phyloP scores from a whole-genome alignment of 805 yeast genomes.

The Yamadazyma akitaensis region DNA sequence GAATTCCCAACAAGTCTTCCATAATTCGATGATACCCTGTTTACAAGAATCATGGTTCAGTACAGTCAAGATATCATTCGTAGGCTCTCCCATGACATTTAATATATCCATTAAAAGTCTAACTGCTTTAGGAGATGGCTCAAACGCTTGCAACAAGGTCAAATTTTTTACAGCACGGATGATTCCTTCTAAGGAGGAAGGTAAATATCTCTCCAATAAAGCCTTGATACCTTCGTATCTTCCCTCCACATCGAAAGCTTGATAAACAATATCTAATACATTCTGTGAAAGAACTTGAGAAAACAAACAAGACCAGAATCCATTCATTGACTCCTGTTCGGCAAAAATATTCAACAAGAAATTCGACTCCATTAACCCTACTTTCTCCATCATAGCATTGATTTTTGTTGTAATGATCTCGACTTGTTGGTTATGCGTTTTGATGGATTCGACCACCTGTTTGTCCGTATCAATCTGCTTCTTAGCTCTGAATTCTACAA shows the following conservation, averaged over 20 bases:
- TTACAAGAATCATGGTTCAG: background rate
- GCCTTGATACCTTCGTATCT: constrained; percentile 70
- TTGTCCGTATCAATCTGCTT: constrained; percentile 15
- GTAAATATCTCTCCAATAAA: constrained; percentile 43
- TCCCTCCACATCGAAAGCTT: constrained; percentile 66
- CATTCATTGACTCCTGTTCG: constrained; percentile 43
- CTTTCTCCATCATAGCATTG: constrained; percentile 25
- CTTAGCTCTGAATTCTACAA: constrained; percentile 8
- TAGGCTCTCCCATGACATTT: constrained; percentile 60
- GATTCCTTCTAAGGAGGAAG: constrained; percentile 47
- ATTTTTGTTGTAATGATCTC: constrained; percentile 19
- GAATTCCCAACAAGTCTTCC: constrained; percentile 74
- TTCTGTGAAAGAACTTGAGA: constrained; percentile 66
- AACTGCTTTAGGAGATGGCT: constrained; percentile 74
- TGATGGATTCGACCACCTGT: constrained; percentile 16
- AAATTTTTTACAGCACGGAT: constrained; percentile 44
- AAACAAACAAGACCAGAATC: constrained; percentile 73
- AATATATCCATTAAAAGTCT: constrained; percentile 72
- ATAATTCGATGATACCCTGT: constrained; percentile 34
- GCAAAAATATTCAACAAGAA: constrained; percentile 21
- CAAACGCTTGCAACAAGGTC: constrained; percentile 49
- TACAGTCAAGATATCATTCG: constrained; percentile 47
- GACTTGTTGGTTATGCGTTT: constrained; percentile 31
- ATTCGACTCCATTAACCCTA: constrained; percentile 29
- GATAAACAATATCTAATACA: constrained; percentile 68